Base-by-base conservation (phyloP, 768 basidiomycete genomes). In the Candolleomyces aberdarensis region DNA sequence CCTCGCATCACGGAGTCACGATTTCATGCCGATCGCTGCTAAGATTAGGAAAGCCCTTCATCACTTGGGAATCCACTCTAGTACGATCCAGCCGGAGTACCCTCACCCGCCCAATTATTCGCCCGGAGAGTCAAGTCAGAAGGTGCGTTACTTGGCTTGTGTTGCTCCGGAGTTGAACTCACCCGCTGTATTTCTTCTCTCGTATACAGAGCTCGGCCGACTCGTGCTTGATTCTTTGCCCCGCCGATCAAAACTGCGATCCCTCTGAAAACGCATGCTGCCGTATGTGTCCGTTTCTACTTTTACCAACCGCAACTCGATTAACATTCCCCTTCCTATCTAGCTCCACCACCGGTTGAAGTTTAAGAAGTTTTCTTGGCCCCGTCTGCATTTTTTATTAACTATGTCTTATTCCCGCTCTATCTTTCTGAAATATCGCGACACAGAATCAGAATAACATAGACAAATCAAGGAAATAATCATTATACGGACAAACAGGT, bases 1-100 rank as follows among this genome's bases (percentile, higher is more conserved):
- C 52, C 84, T 92, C 66, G 86, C 94, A 8, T 87, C 87, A 43
- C 82, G 87, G 53, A 84, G 85, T 20, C 82, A 86, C 59, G 95
- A 97, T 68, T 98, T 98, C 71, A 98, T 98, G 92, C 85, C 83
- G 1, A 84, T 96, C 54, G 92, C 93, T 15, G 84, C 83, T 43
- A 85, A 89, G 47, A 96, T 99, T 64, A 83, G 95, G 59, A 84
- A 87, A 72, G 85, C 83, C 1, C 81, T 98, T 59, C 97, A 98
- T 71, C 78, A 89, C 50, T 91, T 92, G 66, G 96, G 96, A 29
- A 94, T 99, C 60, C 97, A 98, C 75, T 93, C 91, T 5, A 88
- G 90, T 65, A 97, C 95, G 2, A 96, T 97, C 62, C 95, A 97
- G 67, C 95, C 95, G 6, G 95, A 97, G 69, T 93, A 92, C 64